Evolutionary conservation across 2,329 filamentous ascomycete genomes (phyloP), one percentile per base, ranked within the genome.

Genomic region (Ascochyta koolunga): DNA sequence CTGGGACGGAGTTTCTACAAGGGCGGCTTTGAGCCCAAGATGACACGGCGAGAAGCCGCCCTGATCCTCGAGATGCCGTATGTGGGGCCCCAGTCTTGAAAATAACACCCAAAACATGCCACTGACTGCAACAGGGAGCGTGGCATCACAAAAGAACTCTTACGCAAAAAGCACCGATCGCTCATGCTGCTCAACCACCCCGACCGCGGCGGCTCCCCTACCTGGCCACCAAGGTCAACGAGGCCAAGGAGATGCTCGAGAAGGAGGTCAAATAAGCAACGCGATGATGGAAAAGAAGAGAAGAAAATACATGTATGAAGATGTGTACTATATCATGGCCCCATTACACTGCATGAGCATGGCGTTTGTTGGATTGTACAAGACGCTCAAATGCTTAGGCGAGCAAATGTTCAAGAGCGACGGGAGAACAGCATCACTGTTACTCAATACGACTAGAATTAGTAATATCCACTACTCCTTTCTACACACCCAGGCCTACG

Each of bases 181-280:
- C 86, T 98, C 64, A 99, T 99, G 93, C 86, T 99, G 51, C 82
- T 96, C 62, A 99, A 99, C 82, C 95, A 99, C 77, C 95, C 95
- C 60, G 95, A 99, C 82, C 89, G 95, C 72, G 95, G 95, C 62
- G 95, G 95, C 33, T 97, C 92, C 95, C 95, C 7, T 99, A 98
- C 74, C 80, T 99, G 38, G 95, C 95, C 13, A 97, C 93, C 48
- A 99, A 99, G 78, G 89, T 99, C 73, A 99, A 99, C 78, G 95
- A 99, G 77, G 95, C 95, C 33, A 99, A 99, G 78, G 93, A 98
- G 75, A 86, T 98, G 60, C 75, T 99, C 64, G 95, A 99, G 74
- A 97, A 96, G 77, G 71, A 74, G 41, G 56, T 73, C 2, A 74
- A 74, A 55, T 68, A 66, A 36, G 22, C 0, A 16, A 10, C 27